Evolutionary conservation across 305 asterid genomes (phyloP).

Genomic region (Fraxinus platypoda): DNA sequence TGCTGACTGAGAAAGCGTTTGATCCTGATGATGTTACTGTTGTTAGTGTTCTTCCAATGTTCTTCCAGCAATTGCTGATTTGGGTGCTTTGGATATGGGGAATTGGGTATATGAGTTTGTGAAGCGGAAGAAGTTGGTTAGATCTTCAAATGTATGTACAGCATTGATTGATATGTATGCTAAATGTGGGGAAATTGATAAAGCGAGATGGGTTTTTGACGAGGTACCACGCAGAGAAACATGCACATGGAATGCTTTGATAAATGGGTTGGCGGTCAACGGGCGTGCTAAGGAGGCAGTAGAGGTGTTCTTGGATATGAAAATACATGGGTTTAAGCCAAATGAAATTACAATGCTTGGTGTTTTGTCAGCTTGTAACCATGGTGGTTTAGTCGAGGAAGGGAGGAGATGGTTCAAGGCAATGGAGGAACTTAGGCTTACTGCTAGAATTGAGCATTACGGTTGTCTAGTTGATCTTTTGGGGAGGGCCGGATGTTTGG

Average conservation of each 20-base stretch:
- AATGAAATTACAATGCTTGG: slow-evolving; percentile 75
- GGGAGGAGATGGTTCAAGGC: slow-evolving; percentile 70
- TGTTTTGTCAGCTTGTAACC: slow-evolving; percentile 84
- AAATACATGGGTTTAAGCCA: slow-evolving; percentile 46
- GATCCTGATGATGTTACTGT: slow-evolving; percentile 72
- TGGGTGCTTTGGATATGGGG: slow-evolving; percentile 85
- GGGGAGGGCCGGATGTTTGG: slow-evolving; percentile 76
- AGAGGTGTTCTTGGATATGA: slow-evolving; percentile 61
- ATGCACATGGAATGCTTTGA: slow-evolving; percentile 83
- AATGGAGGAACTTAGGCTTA: slow-evolving; percentile 55
- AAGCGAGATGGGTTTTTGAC: slow-evolving; percentile 60
- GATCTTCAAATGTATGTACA: slow-evolving; percentile 66
- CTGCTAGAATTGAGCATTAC: slow-evolving; percentile 70
- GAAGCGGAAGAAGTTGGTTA: slow-evolving; percentile 61
- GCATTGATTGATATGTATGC: slow-evolving; percentile 88
- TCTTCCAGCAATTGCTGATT: slow-evolving; percentile 86
- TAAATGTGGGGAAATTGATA: slow-evolving; percentile 74
- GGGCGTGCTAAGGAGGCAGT: slow-evolving; percentile 74
- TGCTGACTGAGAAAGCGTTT: slow-evolving; percentile 39
- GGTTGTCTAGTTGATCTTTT: slow-evolving; percentile 81
- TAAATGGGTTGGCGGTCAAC: slow-evolving; percentile 84
- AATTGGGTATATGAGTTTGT: slow-evolving; percentile 57
- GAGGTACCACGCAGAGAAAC: slow-evolving; percentile 42
- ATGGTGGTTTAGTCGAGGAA: slow-evolving; percentile 87
- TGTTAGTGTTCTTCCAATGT: slow-evolving; percentile 79